Percentiles rank a stretch among this genome's conserved stretches.
Conservation (phyloP, 2,329 filamentous ascomycete species). For the Fusarium duplospermum region DNA sequence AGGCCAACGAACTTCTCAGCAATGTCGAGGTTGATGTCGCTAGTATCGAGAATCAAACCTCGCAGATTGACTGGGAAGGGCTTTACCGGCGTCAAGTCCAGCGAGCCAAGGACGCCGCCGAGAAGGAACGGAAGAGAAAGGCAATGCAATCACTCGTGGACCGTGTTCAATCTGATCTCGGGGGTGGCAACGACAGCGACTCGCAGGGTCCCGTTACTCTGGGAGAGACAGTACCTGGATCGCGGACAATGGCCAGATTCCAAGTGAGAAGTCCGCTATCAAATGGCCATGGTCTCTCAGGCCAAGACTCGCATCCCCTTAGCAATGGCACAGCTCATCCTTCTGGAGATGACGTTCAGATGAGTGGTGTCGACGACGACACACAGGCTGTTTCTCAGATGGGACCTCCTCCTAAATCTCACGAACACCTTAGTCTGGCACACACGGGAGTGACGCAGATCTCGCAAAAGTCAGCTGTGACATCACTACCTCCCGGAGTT, state of each 20-base stretch:
- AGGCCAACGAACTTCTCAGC: slow-evolving; percentile 89
- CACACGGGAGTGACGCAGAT: slow-evolving; percentile 65
- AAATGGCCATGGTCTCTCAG: slow-evolving; percentile 63
- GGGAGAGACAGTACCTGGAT: slow-evolving; percentile 72
- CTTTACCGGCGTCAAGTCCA: slow-evolving; percentile 80
- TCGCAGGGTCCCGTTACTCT: slow-evolving; percentile 69
- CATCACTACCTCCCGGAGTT: slow-evolving; percentile 66
- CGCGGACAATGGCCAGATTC: slow-evolving; percentile 64
- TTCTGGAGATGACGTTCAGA: slow-evolving; percentile 63
- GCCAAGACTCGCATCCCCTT: slow-evolving; percentile 52
- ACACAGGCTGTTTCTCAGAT: slow-evolving; percentile 62
- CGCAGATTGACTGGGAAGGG: slow-evolving; percentile 81
- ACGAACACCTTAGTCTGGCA: slow-evolving; percentile 53
- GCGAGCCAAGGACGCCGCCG: slow-evolving; percentile 68
- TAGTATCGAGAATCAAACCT: slow-evolving; percentile 76
- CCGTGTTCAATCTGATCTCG: slow-evolving; percentile 63
- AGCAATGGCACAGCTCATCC: slow-evolving; percentile 69
- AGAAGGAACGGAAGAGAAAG: slow-evolving; percentile 72
- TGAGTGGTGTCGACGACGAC: slow-evolving; percentile 67
- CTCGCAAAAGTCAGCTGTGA: slow-evolving; percentile 73
- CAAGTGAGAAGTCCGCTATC: slow-evolving; percentile 68
- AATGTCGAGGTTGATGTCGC: slow-evolving; percentile 96
- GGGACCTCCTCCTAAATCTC: slow-evolving; percentile 59
- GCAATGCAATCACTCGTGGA: slow-evolving; percentile 67
- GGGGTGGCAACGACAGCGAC: slow-evolving; percentile 63